Percentiles rank a stretch among this genome's conserved stretches.
Conservation (phyloP, 2,329 filamentous ascomycete genomes). For the Blastomyces gilchristii region DNA sequence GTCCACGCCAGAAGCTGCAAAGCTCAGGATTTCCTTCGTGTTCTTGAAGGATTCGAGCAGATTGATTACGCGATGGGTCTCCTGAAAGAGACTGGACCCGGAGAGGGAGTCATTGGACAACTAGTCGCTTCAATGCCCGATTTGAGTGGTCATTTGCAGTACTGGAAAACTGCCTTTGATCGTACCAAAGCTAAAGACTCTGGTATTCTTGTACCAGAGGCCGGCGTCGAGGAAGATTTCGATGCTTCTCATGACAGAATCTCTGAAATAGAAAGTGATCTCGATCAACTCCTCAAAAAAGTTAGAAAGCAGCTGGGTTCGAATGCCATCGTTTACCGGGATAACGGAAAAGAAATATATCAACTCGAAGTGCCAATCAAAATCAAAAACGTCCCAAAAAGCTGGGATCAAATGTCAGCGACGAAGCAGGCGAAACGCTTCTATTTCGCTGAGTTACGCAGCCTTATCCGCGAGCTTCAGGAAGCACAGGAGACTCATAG, state of each 20-base stretch:
- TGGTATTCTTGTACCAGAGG: conserved; percentile 73
- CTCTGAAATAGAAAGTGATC: conserved; percentile 60
- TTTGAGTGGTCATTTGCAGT: conserved; percentile 59
- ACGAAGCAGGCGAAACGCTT: conserved; percentile 85
- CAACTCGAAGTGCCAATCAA: conserved; percentile 84
- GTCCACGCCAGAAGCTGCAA: conserved; percentile 88
- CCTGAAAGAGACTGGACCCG: conserved; percentile 61
- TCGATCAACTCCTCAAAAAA: conserved; percentile 60
- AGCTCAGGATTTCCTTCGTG: conserved; percentile 82
- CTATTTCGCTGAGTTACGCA: conserved; percentile 76
- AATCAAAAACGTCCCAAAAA: conserved; percentile 68
- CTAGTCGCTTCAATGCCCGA: conserved; percentile 80
- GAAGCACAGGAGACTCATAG: conserved; percentile 90
- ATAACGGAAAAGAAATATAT: conserved; percentile 94
- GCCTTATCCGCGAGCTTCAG: conserved; percentile 75
- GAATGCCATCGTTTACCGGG: conserved; percentile 61
- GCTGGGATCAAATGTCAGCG: conserved; percentile 93
- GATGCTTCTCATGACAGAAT: conserved; percentile 72
- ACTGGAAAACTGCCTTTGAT: conserved; percentile 90
- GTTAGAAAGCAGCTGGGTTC: conserved; percentile 66
- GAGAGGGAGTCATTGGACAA: conserved; percentile 72
- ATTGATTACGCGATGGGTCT: conserved; percentile 90
- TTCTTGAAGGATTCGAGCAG: conserved; percentile 93
- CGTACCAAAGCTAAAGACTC: conserved; percentile 65
- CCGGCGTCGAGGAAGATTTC: conserved; percentile 83